These are phyloP conservation scores for Sarocladium strictum DNA, from an alignment of 2,329 filamentous ascomycete genomes.

Conservation along the genomic window DNA sequence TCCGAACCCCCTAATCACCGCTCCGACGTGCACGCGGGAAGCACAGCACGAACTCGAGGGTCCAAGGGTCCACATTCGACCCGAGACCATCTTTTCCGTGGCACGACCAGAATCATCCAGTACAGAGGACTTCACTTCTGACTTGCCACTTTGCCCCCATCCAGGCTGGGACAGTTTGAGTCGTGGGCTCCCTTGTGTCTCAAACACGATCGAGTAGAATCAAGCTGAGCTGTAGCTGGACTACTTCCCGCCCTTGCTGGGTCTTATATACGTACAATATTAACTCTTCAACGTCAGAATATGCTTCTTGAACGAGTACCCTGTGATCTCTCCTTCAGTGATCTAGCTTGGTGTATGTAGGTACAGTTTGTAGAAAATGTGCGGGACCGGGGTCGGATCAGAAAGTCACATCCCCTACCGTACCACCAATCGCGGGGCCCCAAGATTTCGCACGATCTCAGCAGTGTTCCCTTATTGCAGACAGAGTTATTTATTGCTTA, in stretches of 20 bases:
- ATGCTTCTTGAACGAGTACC: no score
- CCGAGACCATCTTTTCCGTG: background rate
- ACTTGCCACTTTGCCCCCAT: slow-evolving; percentile 4
- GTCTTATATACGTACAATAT: no score
- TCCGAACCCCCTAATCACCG: background rate
- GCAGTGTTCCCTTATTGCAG: slow-evolving; percentile 8
- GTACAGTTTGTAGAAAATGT: no score
- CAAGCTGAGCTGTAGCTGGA: no score
- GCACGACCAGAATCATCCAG: background rate
- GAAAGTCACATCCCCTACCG: background rate
- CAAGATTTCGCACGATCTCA: background rate
- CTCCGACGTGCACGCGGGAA: background rate
- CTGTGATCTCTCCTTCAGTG: no score
- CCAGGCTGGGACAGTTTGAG: background rate
- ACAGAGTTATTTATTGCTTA: no score
- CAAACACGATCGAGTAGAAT: no score
- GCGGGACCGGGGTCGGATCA: background rate
- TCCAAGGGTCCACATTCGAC: background rate
- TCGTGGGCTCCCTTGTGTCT: no score
- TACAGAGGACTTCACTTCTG: background rate
- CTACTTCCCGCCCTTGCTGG: no score
- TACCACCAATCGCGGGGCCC: no score
- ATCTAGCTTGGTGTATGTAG: background rate
- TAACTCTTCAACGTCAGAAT: no score
- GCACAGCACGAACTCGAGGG: background rate